Base-by-base conservation (phyloP, 352 stramenopile species). In the Phytophthora constricta region DNA sequence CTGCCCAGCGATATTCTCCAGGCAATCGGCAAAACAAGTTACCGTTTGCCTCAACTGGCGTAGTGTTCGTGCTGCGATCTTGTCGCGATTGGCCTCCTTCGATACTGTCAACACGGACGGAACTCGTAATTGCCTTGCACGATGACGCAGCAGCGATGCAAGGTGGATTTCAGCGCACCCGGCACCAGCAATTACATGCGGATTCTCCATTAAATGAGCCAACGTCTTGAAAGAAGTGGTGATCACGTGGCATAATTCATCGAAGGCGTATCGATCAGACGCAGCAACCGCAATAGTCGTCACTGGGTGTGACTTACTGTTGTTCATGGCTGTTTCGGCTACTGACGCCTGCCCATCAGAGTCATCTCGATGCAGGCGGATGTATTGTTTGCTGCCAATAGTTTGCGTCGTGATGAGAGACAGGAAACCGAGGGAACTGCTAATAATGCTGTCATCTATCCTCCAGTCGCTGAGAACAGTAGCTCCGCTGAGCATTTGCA, bases 151-250 rank as follows among this genome's bases (percentile, higher is more conserved):
- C 58, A 69, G 72, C 5, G 55, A 39, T 9, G 79, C 71, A 13
- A 91, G 53, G 41, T 86, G 77, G 14, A 87, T 76, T 55, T 91
- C 82, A 3, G 65, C 55, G 26, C 79, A 89, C 1, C 82, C 80
- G 22, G 65, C 80, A 3, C 80, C 82, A 34, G 76, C 76, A n/a
- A 91, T 28, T 2, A 68, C 72, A 7, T 85, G 46, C 0, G 79
- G 68, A 3, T 65, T 46, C 48, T 87, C 71, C 26, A 87, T 70
- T 9, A 89, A 53, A 14, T 37, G 27, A 25, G 62, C 63, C 16
- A 91, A 50, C 10, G 58, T 58, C 58, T 81, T 86, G 27, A 89
- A 61, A 22, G 74, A 75, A 2, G 65, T 71, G 5, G 69, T 79
- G 26, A 83, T 55, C 5, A 58, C 62, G 34, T 86, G 76, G n/a